Base-by-base conservation (phyloP, 345 rosid species). In the Camelina neglecta region DNA sequence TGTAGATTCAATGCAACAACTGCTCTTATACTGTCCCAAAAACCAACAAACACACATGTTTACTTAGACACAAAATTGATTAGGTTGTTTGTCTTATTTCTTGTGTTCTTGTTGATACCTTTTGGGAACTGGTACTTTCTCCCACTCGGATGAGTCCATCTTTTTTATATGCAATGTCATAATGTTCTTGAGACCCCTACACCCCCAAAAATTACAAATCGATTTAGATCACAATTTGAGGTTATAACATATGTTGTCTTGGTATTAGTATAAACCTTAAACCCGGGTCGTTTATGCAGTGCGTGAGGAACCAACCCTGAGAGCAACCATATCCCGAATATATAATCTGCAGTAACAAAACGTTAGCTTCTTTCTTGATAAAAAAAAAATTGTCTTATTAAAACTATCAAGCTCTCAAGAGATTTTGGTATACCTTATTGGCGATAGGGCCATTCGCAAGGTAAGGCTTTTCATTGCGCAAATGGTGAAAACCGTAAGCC, bases 241-340 rank as follows among this genome's bases (percentile, higher is more conserved):
- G 31, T 49, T 48, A 5, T 65, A 58, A 74, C 63, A 61, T 35
- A 49, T 58, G 13, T 29, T 65, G 56, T 50, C 24, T 88, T 78
- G 71, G 49, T 70, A 57, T 47, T 64, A n/a, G 12, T 47, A 71
- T 36, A 48, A 11, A 95, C 98, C 98, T 92, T 81, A 93, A 85
- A 72, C 90, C 75, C 16, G 99, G 99, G 82, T 87, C 88, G 50
- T 87, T 88, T 15, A 68, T 91, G 83, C 94, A 95, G 76, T 97
- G 98, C 3, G 98, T 90, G 80, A 93, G 85, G 69, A 95, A 95
- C 99, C 98, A 93, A 74, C 99, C 99, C 80, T 95, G 99, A 67
- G 87, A 81, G 84, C 99, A 95, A 78, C 83, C 88, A 79, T 92
- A 95, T 67, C 97, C 83, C 10, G 98, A 95, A 82, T 95, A 95